Evolutionary conservation across 306 rosid species (phyloP), one percentile per base, ranked within the genome.

Genomic region (Trifolium subterraneum): DNA sequence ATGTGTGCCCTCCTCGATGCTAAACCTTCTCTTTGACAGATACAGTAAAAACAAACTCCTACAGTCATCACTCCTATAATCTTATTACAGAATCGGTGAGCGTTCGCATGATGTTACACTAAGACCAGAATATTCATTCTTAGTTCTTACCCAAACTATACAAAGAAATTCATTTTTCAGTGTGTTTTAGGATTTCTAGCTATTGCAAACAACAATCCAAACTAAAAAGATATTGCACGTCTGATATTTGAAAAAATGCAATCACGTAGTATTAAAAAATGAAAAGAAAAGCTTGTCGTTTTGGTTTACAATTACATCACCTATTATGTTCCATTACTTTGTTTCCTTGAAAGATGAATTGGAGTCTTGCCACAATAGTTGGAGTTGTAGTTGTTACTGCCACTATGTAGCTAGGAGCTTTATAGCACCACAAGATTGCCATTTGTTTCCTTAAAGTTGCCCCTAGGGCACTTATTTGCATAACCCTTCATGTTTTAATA

Each of bases 11-110:
- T 23, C 68, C 27, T 39, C 22, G 23, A 52, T 27, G 29, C 67
- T 63, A 70, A 51, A 50, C 33, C 72, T 36, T 38, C 50, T 70
- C 39, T 18, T 62, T 8, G 66, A 16, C 11, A 36, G 45, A 78
- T 69, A 38, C 7, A 23, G 54, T 35, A 48, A 61, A 70, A 70
- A 45, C 2, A 6, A 68, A 59, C 52, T 29, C 75, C 59, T 31
- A 12, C 12, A 4, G 7, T 75, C 54, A 41, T 42, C 16, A 68
- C 44, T 44, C 18, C 22, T 44, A 69, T 29, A 22, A 36, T 50
- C 67, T 38, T 47, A 12, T 62, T 38, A 22, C 45, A 70, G n/a
- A 69, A 60, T 61, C 36, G 16, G 44, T 51, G 33, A 51, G 70
- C 35, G 22, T 20, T 60, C 4, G 15, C 19, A 33, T n/a, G 35